phyloP scores from a whole-genome alignment of 2,329 filamentous ascomycete species.

The Aspergillus hortae region DNA sequence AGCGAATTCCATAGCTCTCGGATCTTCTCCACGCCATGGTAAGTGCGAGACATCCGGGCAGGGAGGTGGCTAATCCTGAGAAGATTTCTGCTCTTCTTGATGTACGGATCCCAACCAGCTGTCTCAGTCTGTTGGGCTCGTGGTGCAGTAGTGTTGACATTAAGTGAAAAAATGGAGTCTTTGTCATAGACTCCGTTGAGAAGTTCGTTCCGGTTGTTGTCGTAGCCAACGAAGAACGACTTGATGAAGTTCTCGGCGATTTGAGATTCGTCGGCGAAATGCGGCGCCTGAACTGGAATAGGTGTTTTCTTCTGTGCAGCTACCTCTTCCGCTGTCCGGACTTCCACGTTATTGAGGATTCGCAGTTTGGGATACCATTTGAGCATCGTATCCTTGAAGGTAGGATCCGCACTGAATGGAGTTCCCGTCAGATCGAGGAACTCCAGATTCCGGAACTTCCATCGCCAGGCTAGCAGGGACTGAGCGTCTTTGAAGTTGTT shows the following conservation, averaged over 20 bases:
- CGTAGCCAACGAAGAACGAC: conserved; percentile 70
- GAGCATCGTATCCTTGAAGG: conserved; percentile 65
- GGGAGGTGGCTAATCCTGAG: conserved; percentile 61
- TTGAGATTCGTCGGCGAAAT: conserved; percentile 70
- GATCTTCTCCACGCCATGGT: conserved; percentile 63
- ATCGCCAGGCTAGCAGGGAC: conserved; percentile 70
- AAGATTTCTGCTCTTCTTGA: conserved; percentile 75
- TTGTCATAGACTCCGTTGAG: conserved; percentile 70
- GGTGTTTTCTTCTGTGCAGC: conserved; percentile 56
- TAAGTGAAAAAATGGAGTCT: conserved; percentile 70
- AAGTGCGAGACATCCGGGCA: conserved; percentile 62
- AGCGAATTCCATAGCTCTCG: conserved; percentile 65
- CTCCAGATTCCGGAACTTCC: conserved; percentile 73
- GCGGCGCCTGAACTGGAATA: conserved; percentile 61
- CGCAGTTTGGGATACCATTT: conserved; percentile 81
- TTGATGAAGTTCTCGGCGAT: conserved; percentile 74
- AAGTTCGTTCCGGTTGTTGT: conserved; percentile 64
- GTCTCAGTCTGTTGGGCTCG: conserved; percentile 48
- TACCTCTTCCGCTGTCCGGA: conserved; percentile 70
- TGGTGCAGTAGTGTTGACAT: conserved; percentile 63
- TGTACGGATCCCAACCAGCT: conserved; percentile 66
- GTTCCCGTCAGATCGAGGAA: conserved; percentile 77
- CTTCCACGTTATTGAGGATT: conserved; percentile 69
- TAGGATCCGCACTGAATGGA: conserved; percentile 62
- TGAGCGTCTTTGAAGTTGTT: conserved; percentile 71